These are phyloP conservation scores for Candida nemodendra DNA, from an alignment of 805 yeast genomes.

Conservation along the genomic window DNA sequence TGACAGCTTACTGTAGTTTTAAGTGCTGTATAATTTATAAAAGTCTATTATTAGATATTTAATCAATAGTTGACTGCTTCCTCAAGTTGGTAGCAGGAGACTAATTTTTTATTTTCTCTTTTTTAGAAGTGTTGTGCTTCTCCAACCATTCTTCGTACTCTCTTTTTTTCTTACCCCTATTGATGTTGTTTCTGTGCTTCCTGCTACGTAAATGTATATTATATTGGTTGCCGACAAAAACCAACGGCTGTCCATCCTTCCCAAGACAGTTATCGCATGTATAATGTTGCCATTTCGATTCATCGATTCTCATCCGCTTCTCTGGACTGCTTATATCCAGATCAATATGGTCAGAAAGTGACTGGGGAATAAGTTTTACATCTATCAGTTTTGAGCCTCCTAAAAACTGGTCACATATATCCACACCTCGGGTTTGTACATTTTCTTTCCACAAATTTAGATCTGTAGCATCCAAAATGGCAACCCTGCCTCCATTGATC, in stretches of 20 bases:
- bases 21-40: too few relatives aligned
- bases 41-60: too few relatives aligned
- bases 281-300: constrained; percentile 59
- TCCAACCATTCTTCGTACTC: constrained; percentile 47
- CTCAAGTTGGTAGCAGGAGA: neutral
- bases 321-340: constrained; percentile 8
- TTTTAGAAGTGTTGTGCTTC: constrained; percentile 6
- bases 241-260: constrained; percentile 49
- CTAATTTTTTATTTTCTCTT: constrained; percentile 1
- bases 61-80: too few relatives aligned
- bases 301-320: constrained; percentile 13
- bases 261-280: constrained; percentile 66
- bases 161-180: constrained; percentile 47
- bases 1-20: too few relatives aligned
- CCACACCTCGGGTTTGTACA: constrained; percentile 57
- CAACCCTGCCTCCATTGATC: constrained; percentile 62
- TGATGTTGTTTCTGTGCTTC: constrained; percentile 58
- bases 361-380: constrained; percentile 18
- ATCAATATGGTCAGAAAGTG: constrained; percentile 12
- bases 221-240: constrained; percentile 77
- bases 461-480: constrained; percentile 75
- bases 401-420: constrained; percentile 40
- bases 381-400: constrained; percentile 4
- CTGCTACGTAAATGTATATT: constrained; percentile 63
- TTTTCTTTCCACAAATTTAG: constrained; percentile 54